Evolutionary conservation across 2,329 filamentous ascomycete species (phyloP), one percentile per base, ranked within the genome.

Genomic region (Xylariaceae sp.): DNA sequence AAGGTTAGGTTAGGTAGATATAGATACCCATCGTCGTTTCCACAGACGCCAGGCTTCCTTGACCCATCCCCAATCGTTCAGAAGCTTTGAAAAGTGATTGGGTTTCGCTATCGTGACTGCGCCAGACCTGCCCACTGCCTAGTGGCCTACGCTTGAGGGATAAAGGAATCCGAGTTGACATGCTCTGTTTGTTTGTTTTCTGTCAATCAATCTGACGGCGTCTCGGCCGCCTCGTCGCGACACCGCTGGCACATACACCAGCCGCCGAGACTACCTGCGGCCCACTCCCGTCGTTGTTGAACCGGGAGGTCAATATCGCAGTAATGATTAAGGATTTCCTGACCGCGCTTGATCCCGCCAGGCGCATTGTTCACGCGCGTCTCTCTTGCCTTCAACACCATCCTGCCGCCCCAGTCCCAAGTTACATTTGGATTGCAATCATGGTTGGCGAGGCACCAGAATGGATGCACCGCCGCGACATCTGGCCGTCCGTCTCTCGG

Each of bases 371-470:
- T 80, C 4, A 80, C 75, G 39, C 82, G 74, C 59, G 78, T 73
- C 58, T 83, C 75, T 47, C 84, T 75, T 2, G 83, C 81, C 76
- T 76, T 83, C 56, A 94, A 81, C 37, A 82, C 80, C 80, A 94
- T 91, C 50, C 80, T 80, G 1, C 88, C 88, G 31, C 87, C 85
- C 89, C 91, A 96, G 66, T 95, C 89, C 94, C 94, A 99, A 3
- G 82, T 82, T 40, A 97, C 91, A 70, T 96, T 96, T 6, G 94
- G 94, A 68, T 96, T 85, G 72, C 94, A 99, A 69, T 91, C 90
- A 70, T 99, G 94, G 67, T 99, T 99, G 31, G 92, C 91, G 32
- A 97, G 78, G 72, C 91, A 97, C 91, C 94, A 99, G 63, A 95
- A 84, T 1, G 92, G 91, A 72, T 97, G 91, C 31, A 97, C 91